Percentiles rank a stretch among this genome's conserved stretches.
These are phyloP conservation scores for Colletotrichum cordylinicola DNA, from an alignment of 2,329 filamentous ascomycete genomes.

Conservation along the genomic window DNA sequence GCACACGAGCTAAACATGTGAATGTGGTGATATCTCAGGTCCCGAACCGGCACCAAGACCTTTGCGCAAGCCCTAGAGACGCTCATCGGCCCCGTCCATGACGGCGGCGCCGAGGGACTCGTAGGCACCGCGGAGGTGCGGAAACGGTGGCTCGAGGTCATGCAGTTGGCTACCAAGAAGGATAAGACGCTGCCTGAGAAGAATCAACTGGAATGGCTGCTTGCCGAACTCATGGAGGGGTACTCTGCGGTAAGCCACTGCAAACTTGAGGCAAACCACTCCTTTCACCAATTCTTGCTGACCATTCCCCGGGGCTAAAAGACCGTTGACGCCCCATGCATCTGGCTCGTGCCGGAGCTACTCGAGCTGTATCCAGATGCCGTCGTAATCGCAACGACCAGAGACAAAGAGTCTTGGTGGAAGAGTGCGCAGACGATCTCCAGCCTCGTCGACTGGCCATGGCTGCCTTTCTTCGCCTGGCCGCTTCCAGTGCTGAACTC, in stretches of 20 bases:
- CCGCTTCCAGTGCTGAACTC: slow-evolving; percentile 15
- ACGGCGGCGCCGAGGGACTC: slow-evolving; percentile 26
- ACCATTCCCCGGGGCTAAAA: neutral
- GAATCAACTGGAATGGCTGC: neutral
- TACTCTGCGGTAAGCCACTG: neutral
- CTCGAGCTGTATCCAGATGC: slow-evolving; percentile 26
- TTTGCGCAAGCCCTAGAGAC: slow-evolving; percentile 27
- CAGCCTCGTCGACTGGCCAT: slow-evolving; percentile 5
- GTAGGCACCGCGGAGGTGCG: slow-evolving; percentile 20
- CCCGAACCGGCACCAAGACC: slow-evolving; percentile 30
- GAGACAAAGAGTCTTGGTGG: slow-evolving; percentile 24
- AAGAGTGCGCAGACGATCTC: slow-evolving; percentile 22
- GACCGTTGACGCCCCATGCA: neutral
- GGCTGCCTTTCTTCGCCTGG: slow-evolving; percentile 23
- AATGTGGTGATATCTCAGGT: neutral
- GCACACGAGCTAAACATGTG: neutral
- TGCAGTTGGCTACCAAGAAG: neutral
- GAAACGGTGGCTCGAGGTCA: slow-evolving; percentile 19
- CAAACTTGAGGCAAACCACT: neutral
- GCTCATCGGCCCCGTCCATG: slow-evolving; percentile 28
- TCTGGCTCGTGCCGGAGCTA: slow-evolving; percentile 7
- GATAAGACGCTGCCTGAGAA: neutral
- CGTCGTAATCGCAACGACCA: slow-evolving; percentile 25
- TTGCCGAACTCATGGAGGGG: neutral
- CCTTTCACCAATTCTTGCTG: neutral